Base-by-base conservation (phyloP, 2,329 filamentous ascomycete species). In the Claviceps sp. region DNA sequence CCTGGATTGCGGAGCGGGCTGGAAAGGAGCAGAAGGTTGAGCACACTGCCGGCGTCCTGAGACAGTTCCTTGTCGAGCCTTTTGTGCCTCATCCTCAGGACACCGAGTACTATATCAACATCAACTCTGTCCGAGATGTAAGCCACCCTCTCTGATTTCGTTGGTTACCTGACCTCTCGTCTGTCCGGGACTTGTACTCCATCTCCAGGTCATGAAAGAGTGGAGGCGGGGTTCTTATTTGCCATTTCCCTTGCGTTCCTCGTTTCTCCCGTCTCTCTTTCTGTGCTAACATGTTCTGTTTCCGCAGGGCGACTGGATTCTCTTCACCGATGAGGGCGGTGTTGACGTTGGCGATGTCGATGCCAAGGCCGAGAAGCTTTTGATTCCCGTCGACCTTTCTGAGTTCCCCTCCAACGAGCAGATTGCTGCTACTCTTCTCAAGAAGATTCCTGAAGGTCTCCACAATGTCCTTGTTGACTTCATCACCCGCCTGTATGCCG, bases 81-180 rank as follows among this genome's bases (percentile, higher is more conserved):
- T 97, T 98, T 67, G 90, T 97, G 57, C 93, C 91, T 65, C 93
- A 98, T 74, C 86, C 90, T 59, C 81, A 89, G 64, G 85, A 89
- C 70, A 96, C 91, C 59, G 93, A 98, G 75, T 97, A 97, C 78
- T 98, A 98, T 76, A 95, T 98, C 78, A 96, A 96, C 84, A 98
- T 98, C 78, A 93, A 96, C 82, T 97, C 93, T 58, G 90, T 95
- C 66, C 87, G 93, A 78, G 93, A 97, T 84, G 93, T 97, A 84
- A 83, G 89, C 83, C 56, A 55, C 53, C 50, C 52, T 7, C 18
- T 41, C 41, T 18, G 30, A 5, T 18, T 18, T 20, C 14, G 20
- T 30, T 43, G 20, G 40, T 18, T 20, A 8, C 24, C 14, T 26
- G 14, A 9, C 26, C 11, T 24, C 22, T 16, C 24, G 41, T 22